Base-by-base conservation (phyloP, 257 asterid species). In the Solanum tarijense region DNA sequence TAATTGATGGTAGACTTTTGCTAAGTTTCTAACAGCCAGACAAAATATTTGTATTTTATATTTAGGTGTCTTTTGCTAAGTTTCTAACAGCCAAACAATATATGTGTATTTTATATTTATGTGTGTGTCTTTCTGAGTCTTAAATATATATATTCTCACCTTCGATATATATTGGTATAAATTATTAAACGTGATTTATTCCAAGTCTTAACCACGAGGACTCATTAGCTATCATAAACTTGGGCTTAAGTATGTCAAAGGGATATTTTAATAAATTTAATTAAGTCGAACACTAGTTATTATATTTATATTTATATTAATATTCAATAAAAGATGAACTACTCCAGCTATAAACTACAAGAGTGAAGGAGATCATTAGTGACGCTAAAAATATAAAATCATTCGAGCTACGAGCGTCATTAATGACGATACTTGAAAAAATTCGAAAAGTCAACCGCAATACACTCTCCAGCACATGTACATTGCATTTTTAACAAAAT, bases 381-480 rank as follows among this genome's bases (percentile, higher is more conserved):
- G 84, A 36, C 48, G 66, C 25, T 31, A 20, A 14, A 71, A 69
- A 72, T 34, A 39, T 68, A 87, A 58, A 20, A 34, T 84, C 83
- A 68, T 60, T 32, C 16, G 14, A 7, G 21, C 75, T 55, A 72
- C 36, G 21, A 43, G 46, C 95, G 95, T 93, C 93, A 92, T 69
- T 92, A 90, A 69, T 93, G 95, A 92, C 93, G 93, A 86, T 87
- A 87, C 46, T 41, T 10, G 20, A 5, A 25, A n/a, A 35, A 5
- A 3, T 21, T 36, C 21, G 3, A 18, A 90, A 89, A 89, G 94
- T 91, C 92, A 89, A 90, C 88, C 38, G 72, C 60, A 3, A 31
- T 39, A 78, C 48, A 46, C 60, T 79, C 29, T 73, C 11, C 29
- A 43, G 14, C 60, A 89, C 88, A 74, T 78, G 41, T 36, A 82